phyloP scores from a whole-genome alignment of 2,329 filamentous ascomycete species.

The Trichoderma aggressivum region DNA sequence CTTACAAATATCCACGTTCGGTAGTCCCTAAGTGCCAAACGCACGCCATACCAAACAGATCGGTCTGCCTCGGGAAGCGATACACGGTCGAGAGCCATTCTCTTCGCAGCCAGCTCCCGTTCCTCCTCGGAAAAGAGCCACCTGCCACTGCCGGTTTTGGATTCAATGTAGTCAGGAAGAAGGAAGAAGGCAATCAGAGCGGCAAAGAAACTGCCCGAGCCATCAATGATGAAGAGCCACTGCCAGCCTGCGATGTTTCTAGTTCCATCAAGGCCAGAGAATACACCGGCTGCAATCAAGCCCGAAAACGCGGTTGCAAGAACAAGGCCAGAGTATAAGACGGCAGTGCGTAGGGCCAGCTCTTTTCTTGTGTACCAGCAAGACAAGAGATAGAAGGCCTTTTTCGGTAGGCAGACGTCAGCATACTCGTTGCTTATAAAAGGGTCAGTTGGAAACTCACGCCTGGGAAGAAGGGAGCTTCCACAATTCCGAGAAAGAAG shows the following conservation, averaged over 20 bases:
- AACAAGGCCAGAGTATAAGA: conserved; percentile 58
- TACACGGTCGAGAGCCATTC: conserved; percentile 26
- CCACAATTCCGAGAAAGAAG: conserved; percentile 42
- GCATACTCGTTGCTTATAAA: background rate
- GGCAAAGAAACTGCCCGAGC: conserved; percentile 39
- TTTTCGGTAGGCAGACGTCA: background rate
- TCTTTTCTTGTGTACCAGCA: conserved; percentile 63
- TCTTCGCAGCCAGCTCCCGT: conserved; percentile 8
- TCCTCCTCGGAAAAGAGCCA: conserved; percentile 37
- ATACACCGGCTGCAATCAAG: conserved; percentile 59
- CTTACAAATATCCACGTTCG: conserved; percentile 42
- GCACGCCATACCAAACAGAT: conserved; percentile 26
- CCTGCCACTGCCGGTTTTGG: conserved; percentile 28
- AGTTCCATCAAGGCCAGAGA: conserved; percentile 36
- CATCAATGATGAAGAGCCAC: conserved; percentile 66
- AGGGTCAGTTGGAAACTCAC: background rate
- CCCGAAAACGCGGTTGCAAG: conserved; percentile 67
- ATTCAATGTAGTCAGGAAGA: conserved; percentile 41
- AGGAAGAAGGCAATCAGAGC: conserved; percentile 31
- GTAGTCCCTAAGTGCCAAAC: conserved; percentile 39
- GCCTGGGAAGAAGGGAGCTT: conserved; percentile 52
- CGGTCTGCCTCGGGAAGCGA: conserved; percentile 9
- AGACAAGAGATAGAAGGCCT: conserved; percentile 43
- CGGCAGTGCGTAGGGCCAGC: conserved; percentile 58
- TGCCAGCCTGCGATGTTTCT: conserved; percentile 59